Evolutionary conservation across 2,329 filamentous ascomycete species (phyloP), one percentile per base, ranked within the genome.

Genomic region (Sporothrix variecibatus): DNA sequence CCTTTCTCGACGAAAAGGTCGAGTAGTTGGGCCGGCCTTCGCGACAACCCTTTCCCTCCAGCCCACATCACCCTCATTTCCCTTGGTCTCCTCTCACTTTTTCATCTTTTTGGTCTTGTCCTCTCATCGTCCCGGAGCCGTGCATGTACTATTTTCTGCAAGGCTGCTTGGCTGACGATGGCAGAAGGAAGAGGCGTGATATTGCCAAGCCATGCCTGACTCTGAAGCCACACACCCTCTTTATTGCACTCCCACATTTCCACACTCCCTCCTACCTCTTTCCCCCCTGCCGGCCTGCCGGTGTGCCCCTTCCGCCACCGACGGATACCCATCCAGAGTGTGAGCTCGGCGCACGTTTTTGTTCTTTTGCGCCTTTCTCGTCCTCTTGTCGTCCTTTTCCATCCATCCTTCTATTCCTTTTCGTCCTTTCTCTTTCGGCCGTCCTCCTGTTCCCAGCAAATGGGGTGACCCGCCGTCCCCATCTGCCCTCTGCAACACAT

Each of bases 251-350:
- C 23, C 26, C 28, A n/a, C 58, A n/a, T 1, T 34, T 15, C 0
- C 28, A 4, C 26, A 38, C 28, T 17, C 58, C 58, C 12, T 17
- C 43, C 28, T n/a, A n/a, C 4, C 56, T 38, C 40, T 8, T 9
- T 12, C 12, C 8, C n/a, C 31, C 40, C 28, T 26, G 31, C 38
- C 70, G 40, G 26, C 26, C 60, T 43, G 15, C 60, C 60, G 60
- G 60, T 53, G 40, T 40, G 60, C 46, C n/a, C 31, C 51, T 43
- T 72, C 71, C 71, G 58, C 43, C 49, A 72, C 71, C 71, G 71
- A 72, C 58, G 31, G n/a, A n/a, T 46, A n/a, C 31, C 71, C 71
- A 72, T 53, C 58, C 71, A 72, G 71, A 56, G 46, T 12, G 46
- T 3, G 46, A 43, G 46, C 43, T 67, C 20, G 31, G 46, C 8